Percentiles rank a stretch among this genome's conserved stretches.
Evolutionary conservation across 495 filamentous ascomycete genomes (phyloP).

Genomic region (Penicillium paxilli): DNA sequence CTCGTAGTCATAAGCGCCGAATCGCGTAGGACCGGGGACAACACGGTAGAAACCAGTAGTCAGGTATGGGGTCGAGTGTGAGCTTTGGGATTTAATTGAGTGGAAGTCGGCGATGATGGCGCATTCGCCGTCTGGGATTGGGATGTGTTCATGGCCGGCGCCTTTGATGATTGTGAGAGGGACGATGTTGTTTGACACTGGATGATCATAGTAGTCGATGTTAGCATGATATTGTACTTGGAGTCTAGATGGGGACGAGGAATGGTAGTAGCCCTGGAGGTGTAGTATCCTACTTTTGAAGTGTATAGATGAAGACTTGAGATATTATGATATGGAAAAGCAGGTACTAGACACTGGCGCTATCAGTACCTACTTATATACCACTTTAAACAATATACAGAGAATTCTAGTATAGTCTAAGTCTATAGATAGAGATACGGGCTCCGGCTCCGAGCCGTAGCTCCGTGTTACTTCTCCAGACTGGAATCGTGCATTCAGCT

Average conservation of each 20-base stretch:
- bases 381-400: constrained; percentile 4
- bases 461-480: constrained; percentile 4
- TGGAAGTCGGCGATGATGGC: constrained; percentile 9
- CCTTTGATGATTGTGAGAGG: constrained; percentile 7
- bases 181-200: constrained; percentile 6
- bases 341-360: background rate
- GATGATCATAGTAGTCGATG: too few relatives aligned
- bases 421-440: background rate
- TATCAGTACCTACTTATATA: constrained; percentile 1
- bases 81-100: constrained; percentile 6
- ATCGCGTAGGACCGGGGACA: background rate
- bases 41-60: constrained; percentile 5
- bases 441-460: constrained; percentile 6
- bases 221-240: background rate
- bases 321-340: background rate
- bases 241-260: background rate
- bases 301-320: constrained; percentile 3
- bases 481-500: background rate
- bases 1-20: background rate
- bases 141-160: constrained; percentile 6
- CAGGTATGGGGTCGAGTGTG: constrained; percentile 4
- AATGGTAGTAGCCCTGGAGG: too few relatives aligned
- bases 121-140: constrained; percentile 6
- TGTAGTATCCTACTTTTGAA: constrained; percentile 4
- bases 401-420: background rate